A percentile compares a stretch with the other conserved stretches of the same genome.
Conservation (phyloP, 495 filamentous ascomycete genomes). For the Choiromyces venosus region DNA sequence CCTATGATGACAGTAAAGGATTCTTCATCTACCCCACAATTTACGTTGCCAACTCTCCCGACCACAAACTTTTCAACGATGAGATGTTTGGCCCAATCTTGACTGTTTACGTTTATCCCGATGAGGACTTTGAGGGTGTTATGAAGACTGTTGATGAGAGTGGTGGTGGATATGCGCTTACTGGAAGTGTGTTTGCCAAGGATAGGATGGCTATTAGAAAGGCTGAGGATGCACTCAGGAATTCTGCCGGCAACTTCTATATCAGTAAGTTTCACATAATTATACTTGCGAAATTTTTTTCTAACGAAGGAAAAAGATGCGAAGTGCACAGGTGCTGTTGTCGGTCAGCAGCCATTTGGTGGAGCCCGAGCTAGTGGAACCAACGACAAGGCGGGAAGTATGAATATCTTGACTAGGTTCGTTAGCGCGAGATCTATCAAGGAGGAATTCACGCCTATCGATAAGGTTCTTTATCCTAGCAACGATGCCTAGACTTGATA, state of each 20-base stretch:
- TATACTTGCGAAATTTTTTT: background rate
- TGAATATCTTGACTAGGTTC: conserved; percentile 68
- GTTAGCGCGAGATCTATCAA: conserved; percentile 81
- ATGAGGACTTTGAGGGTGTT: conserved; percentile 57
- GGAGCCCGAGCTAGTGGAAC: conserved; percentile 80
- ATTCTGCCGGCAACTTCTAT: conserved; percentile 83
- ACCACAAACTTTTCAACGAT: conserved; percentile 60
- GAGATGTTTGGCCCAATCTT: conserved; percentile 78
- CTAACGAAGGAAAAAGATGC: conserved; percentile 50
- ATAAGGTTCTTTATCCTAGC: conserved; percentile 71
- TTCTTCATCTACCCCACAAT: conserved; percentile 71
- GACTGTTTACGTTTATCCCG: conserved; percentile 65
- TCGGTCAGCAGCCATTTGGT: conserved; percentile 89
- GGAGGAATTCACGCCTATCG: conserved; percentile 73
- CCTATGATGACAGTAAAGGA: conserved; percentile 61
- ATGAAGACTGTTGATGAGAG: conserved; percentile 58
- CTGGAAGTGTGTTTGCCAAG: conserved; percentile 70
- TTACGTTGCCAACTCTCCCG: conserved; percentile 56
- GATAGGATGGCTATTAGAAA: conserved; percentile 61
- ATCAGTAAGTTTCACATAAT: conserved; percentile 52
- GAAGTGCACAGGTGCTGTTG: conserved; percentile 87
- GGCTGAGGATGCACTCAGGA: conserved; percentile 68
- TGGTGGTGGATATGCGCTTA: conserved; percentile 67
- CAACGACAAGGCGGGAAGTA: conserved; percentile 85
- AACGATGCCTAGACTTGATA: conserved; percentile 50